These are phyloP conservation scores for Chrysanthemum lavandulifolium DNA, from an alignment of 129 eudicot genomes.

Conservation along the genomic window DNA sequence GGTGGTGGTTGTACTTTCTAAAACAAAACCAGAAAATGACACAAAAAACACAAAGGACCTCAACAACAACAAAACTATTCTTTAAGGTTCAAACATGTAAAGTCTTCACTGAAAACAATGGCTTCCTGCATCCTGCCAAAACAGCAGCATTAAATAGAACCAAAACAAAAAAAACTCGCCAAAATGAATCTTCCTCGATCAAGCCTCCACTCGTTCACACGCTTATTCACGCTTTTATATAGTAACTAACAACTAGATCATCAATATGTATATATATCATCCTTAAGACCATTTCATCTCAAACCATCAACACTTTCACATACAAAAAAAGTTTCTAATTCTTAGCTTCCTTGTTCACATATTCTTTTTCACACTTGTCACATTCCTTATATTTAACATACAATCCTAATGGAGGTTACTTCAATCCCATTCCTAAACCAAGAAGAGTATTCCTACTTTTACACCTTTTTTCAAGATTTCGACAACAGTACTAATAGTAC, in stretches of 20 bases:
- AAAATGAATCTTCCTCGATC: conserved; percentile 27
- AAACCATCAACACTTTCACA: conserved; percentile 2
- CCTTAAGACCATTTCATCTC: conserved; percentile 1
- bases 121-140: not conserved
- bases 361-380: conserved; percentile 11
- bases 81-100: not conserved
- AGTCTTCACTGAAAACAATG: not conserved
- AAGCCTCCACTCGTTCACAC: conserved; percentile 37
- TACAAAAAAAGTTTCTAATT: not conserved
- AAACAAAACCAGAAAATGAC: too few relatives aligned
- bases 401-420: conserved; percentile 46
- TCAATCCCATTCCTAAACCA: conserved; percentile 41
- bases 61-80: not conserved
- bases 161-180: not conserved
- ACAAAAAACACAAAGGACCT: too few relatives aligned
- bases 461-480: conserved; percentile 49
- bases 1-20: too few relatives aligned
- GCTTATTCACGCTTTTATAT: conserved; percentile 15
- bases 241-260: not conserved
- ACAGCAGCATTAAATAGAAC: not conserved
- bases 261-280: conserved; percentile 1
- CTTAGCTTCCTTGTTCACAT: conserved; percentile 29
- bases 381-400: conserved; percentile 16
- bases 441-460: conserved; percentile 53
- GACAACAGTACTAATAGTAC: conserved; percentile 16